phyloP scores from a whole-genome alignment of 164 flowering plant species.

The Aristolochia contorta region DNA sequence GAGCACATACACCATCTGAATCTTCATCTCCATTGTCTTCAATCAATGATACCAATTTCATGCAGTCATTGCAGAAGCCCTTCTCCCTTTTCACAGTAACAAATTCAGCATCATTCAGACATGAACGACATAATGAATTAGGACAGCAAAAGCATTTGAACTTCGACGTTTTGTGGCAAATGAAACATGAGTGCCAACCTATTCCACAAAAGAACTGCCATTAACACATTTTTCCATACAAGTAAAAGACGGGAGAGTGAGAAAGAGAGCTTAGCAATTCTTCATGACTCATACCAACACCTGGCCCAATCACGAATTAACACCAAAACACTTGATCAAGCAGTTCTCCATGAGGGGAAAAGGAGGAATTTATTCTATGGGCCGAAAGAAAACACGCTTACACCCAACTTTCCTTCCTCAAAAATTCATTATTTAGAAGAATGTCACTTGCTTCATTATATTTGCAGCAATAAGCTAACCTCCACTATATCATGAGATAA shows the following conservation, averaged over 20 bases:
- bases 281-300: too few species aligned
- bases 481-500: too few species aligned
- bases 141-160: constrained; percentile 62
- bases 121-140: constrained; percentile 40
- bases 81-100: constrained; percentile 29
- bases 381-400: too few species aligned
- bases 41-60: constrained; percentile 40
- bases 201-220: constrained; percentile 12
- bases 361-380: too few species aligned
- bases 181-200: constrained; percentile 67
- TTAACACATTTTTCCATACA: background rate
- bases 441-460: too few species aligned
- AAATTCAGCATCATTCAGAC: constrained; percentile 34
- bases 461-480: too few species aligned
- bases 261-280: background rate
- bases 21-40: constrained; percentile 50
- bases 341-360: too few species aligned
- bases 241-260: background rate
- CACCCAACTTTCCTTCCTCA: too few species aligned
- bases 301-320: too few species aligned
- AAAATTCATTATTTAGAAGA: too few species aligned
- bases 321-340: too few species aligned
- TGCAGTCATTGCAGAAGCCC: constrained; percentile 61
- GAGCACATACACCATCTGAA: constrained; percentile 53
- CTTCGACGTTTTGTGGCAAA: constrained; percentile 39